These are phyloP conservation scores for Calonectria honghensis DNA, from an alignment of 2,329 filamentous ascomycete species.

Conservation along the genomic window DNA sequence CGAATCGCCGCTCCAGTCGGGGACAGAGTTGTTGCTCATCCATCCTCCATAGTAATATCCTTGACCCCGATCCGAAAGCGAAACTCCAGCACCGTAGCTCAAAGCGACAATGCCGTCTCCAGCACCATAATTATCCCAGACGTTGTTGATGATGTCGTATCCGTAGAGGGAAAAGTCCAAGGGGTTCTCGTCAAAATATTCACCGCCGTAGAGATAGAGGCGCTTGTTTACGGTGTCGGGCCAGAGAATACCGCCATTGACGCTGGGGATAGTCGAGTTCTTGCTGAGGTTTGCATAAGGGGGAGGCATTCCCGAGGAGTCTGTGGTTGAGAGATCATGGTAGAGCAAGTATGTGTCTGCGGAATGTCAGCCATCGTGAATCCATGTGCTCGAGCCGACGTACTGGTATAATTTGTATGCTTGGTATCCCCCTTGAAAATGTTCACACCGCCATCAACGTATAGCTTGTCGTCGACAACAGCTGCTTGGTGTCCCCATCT, in stretches of 20 bases:
- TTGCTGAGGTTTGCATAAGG: slow-evolving; percentile 76
- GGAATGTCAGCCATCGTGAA: background rate
- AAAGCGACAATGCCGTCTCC: slow-evolving; percentile 65
- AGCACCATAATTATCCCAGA: slow-evolving; percentile 70
- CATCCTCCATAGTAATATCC: slow-evolving; percentile 80
- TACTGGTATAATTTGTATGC: slow-evolving; percentile 74
- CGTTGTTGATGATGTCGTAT: slow-evolving; percentile 74
- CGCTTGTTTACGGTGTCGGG: slow-evolving; percentile 77
- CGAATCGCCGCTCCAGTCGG: slow-evolving; percentile 67
- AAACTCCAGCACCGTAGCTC: slow-evolving; percentile 74
- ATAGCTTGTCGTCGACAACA: slow-evolving; percentile 75
- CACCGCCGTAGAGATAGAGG: slow-evolving; percentile 78
- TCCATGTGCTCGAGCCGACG: slow-evolving; percentile 50
- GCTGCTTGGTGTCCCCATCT: slow-evolving; percentile 76
- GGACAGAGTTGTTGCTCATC: slow-evolving; percentile 71
- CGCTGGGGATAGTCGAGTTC: slow-evolving; percentile 72
- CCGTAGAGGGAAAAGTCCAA: slow-evolving; percentile 70
- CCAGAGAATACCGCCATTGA: slow-evolving; percentile 71
- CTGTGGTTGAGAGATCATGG: slow-evolving; percentile 71
- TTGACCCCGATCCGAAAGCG: slow-evolving; percentile 71
- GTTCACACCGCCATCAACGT: slow-evolving; percentile 77
- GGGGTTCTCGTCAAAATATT: slow-evolving; percentile 70
- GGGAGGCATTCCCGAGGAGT: slow-evolving; percentile 68
- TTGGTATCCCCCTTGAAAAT: slow-evolving; percentile 71
- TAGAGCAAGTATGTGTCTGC: slow-evolving; percentile 65